Evolutionary conservation across 805 yeast species (phyloP).

Genomic region (Candida parachauliodes): DNA sequence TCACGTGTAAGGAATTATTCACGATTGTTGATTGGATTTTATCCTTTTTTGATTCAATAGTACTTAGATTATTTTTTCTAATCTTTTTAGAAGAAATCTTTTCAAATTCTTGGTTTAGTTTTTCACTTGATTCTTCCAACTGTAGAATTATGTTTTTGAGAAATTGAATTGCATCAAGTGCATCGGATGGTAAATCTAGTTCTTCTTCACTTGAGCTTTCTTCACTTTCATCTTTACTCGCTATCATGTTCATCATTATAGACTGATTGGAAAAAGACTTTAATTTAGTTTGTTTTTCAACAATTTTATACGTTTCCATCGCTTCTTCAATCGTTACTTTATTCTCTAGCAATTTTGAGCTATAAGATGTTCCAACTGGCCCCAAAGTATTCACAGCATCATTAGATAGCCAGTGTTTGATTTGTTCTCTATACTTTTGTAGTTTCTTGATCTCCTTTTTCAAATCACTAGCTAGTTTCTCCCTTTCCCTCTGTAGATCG

Average conservation of each 20-base stretch:
- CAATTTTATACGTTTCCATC: conserved; percentile 44
- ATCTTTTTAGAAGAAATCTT: conserved; percentile 35
- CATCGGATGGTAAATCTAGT: conserved; percentile 28
- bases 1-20: conserved; percentile 35
- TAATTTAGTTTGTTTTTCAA: conserved; percentile 40
- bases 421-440: conserved; percentile 44
- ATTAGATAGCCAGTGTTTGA: conserved; percentile 43
- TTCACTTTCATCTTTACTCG: conserved; percentile 8
- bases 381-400: conserved; percentile 25
- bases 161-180: conserved; percentile 30
- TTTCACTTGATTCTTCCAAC: conserved; percentile 31
- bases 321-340: conserved; percentile 41
- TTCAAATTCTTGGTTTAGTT: conserved; percentile 39
- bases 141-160: conserved; percentile 28
- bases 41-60: conserved; percentile 38
- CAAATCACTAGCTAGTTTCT: conserved; percentile 41
- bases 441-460: conserved; percentile 44
- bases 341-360: conserved; percentile 30
- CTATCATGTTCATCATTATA: conserved; percentile 39
- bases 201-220: conserved; percentile 24
- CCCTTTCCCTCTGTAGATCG: conserved; percentile 41
- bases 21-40: conserved; percentile 31
- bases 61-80: conserved; percentile 32
- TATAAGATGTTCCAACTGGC: conserved; percentile 11
- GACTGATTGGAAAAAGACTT: conserved; percentile 44